A percentile compares a stretch with the other conserved stretches of the same genome.
Conservation (phyloP, 495 filamentous ascomycete genomes). For the Diplogelasinospora grovesii region DNA sequence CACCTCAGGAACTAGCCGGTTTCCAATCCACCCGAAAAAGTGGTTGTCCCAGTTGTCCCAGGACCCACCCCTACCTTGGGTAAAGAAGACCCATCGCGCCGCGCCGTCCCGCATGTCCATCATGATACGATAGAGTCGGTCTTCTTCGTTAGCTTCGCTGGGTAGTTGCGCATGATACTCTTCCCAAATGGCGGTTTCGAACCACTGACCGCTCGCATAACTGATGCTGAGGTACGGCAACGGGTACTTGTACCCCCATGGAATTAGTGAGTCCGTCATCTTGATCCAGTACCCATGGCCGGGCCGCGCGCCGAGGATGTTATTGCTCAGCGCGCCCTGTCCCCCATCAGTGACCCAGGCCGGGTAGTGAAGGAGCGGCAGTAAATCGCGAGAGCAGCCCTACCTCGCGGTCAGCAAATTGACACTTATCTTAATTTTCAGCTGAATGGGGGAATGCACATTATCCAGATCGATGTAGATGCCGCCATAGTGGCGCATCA, state of each 20-base stretch:
- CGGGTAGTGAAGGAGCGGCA: constrained; percentile 73
- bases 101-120: constrained; percentile 27
- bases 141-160: constrained; percentile 1
- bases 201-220: constrained; percentile 76
- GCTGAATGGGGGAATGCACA: constrained; percentile 51
- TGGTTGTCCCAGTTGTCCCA: constrained; percentile 29
- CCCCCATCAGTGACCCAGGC: constrained; percentile 73
- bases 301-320: constrained; percentile 74
- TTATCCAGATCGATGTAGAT: constrained; percentile 87
- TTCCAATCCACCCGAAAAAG: constrained; percentile 8
- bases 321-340: constrained; percentile 80
- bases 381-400: constrained; percentile 74
- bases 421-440: no score
- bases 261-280: constrained; percentile 60
- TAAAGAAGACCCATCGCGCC: constrained; percentile 34
- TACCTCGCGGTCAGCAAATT: constrained; percentile 42
- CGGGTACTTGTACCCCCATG: constrained; percentile 67
- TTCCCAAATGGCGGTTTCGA: constrained; percentile 75
- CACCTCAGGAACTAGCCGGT: constrained; percentile 3
- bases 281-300: constrained; percentile 76
- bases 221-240: constrained; percentile 83
- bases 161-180: constrained; percentile 40
- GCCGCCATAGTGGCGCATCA: constrained; percentile 72
- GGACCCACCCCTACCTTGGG: constrained; percentile 22
- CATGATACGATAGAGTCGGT: constrained; percentile 19